These are phyloP conservation scores for Lycium ferocissimum DNA, from an alignment of 257 asterid species.

Conservation along the genomic window DNA sequence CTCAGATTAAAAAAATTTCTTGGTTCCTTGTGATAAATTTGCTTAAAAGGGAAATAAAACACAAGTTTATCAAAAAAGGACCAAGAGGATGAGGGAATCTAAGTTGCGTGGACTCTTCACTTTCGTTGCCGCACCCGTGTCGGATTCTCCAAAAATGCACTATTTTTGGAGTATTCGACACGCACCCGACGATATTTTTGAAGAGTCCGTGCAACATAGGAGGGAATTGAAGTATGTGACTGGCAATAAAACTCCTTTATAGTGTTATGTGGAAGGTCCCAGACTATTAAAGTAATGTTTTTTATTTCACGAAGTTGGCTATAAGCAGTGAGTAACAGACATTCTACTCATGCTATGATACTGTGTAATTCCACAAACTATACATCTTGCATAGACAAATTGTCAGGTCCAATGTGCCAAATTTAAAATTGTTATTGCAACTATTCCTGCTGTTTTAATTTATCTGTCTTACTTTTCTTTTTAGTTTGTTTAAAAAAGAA, in stretches of 20 bases:
- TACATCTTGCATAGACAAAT: not conserved
- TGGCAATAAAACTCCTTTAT: not conserved
- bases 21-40: constrained; percentile 6
- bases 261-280: not conserved
- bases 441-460: not conserved
- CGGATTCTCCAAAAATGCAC: too few species aligned
- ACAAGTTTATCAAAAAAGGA: not conserved
- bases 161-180: too few species aligned
- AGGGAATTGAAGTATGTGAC: constrained; percentile 3
- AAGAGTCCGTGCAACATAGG: too few species aligned
- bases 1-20: not conserved
- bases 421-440: constrained; percentile 4
- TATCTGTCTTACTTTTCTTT: not conserved
- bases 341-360: not conserved
- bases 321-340: constrained; percentile 3
- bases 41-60: not conserved
- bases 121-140: too few species aligned
- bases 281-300: not conserved
- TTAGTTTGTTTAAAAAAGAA: not conserved
- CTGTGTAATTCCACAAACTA: not conserved
- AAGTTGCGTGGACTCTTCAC: too few species aligned
- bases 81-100: constrained; percentile 14
- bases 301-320: not conserved
- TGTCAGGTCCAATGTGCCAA: not conserved
- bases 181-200: too few species aligned